Base-by-base conservation (phyloP, 129 eudicot species). In the Erigeron canadensis region DNA sequence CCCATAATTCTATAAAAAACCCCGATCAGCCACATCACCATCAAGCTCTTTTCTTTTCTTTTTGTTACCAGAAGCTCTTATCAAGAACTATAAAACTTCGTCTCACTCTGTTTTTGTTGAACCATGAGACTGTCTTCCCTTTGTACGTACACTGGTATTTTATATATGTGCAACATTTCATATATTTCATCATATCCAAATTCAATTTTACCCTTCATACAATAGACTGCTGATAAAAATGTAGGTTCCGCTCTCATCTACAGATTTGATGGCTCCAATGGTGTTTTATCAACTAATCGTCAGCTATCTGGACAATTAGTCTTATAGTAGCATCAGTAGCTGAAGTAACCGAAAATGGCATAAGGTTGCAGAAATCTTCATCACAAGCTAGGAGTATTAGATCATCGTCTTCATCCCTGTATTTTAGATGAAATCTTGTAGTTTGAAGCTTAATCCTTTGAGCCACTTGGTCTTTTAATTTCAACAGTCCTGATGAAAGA, bases 391-490 rank as follows among this genome's bases (percentile, higher is more conserved):
- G 28, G 7, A 67, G 58, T 67, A 67, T 67, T 58, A 67, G 22
- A 67, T 67, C 72, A 47, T 47, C 44, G n/a, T 67, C 72, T 67
- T 45, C 84, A 71, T 80, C 79, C 41, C 34, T 75, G 40, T 75
- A 75, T 46, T 75, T 75, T n/a, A 80, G 67, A 58, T 48, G 60
- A 75, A 74, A 42, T 6, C 10, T 53, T 10, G 45, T 56, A n/a
- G 4, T 19, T 21, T 58, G 28, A 9, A 76, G 17, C 66, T 81
- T 76, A 21, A 81, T 22, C 54, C 85, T 63, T 67, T 13, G 55
- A 28, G 81, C 73, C 48, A 81, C 81, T 54, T 81, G 64, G 60
- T 71, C 47, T 46, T 65, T 53, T 50, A 81, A 38, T 12, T 76
- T 78, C 44, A 38, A 42, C 41, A 76, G 63, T 51, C 51, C 67